A percentile compares a stretch with the other conserved stretches of the same genome.
phyloP scores from a whole-genome alignment of 169 alveolate genomes.

The Plasmodium knowlesi region DNA sequence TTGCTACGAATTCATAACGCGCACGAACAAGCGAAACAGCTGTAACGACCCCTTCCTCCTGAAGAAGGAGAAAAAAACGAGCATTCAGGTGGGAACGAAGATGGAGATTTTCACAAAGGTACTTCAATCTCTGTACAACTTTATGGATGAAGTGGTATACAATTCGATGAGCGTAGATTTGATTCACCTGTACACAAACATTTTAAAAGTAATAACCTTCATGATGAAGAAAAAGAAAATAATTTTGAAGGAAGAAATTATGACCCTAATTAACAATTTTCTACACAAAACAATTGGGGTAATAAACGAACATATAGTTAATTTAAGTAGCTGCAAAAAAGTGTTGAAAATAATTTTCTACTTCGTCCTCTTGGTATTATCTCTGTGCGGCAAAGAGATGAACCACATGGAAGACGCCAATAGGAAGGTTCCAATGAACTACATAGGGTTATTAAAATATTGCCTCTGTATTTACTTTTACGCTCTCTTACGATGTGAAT shows the following conservation, averaged over 20 bases:
- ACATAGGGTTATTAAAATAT: neutral
- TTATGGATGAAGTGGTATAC: conserved; percentile 40
- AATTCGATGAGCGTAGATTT: conserved; percentile 44
- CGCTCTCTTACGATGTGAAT: neutral
- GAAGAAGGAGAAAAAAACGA: conserved; percentile 12
- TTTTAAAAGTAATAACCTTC: conserved; percentile 27
- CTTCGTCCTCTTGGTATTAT: conserved; percentile 15
- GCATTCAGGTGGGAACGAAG: conserved; percentile 2
- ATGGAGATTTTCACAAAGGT: conserved; percentile 35
- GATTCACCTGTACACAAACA: conserved; percentile 31
- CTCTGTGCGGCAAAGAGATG: conserved; percentile 14
- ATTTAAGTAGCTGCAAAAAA: conserved; percentile 6
- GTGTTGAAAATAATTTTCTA: conserved; percentile 28
- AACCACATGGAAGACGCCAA: conserved; percentile 4
- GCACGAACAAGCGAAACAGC: conserved; percentile 16
- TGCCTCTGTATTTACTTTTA: conserved; percentile 19
- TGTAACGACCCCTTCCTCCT: conserved; percentile 23
- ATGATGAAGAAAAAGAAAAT: conserved; percentile 29
- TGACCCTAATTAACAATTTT: conserved; percentile 42
- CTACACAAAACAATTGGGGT: conserved; percentile 8
- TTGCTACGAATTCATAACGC: conserved; percentile 14
- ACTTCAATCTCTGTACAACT: conserved; percentile 43
- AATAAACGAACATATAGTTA: conserved; percentile 18
- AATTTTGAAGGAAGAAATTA: conserved; percentile 15
- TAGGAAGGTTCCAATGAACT: conserved; percentile 19